A percentile compares a stretch with the other conserved stretches of the same genome.
These are phyloP conservation scores for Wickerhamiella nectarea DNA, from an alignment of 805 yeast species.

Conservation along the genomic window DNA sequence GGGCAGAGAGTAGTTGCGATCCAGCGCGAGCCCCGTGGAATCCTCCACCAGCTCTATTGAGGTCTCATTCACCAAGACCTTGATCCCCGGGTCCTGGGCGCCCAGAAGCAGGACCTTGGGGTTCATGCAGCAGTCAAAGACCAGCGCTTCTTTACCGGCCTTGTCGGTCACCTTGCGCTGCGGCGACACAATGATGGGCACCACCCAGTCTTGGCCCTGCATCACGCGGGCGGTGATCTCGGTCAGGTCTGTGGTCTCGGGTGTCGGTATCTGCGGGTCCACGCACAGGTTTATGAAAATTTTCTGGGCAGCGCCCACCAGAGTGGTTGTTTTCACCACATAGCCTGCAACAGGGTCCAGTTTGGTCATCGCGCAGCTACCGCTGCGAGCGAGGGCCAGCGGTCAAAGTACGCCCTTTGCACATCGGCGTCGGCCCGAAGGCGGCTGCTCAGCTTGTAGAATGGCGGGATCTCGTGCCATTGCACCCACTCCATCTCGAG, in stretches of 20 bases:
- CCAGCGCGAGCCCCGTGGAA: slow-evolving; percentile 36
- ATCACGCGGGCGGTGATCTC: slow-evolving; percentile 46
- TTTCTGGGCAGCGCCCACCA: slow-evolving; percentile 35
- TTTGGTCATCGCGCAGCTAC: slow-evolving; percentile 12
- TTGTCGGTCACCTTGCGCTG: slow-evolving; percentile 49
- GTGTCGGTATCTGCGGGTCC: slow-evolving; percentile 50
- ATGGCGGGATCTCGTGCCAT: not conserved
- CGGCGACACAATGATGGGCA: slow-evolving; percentile 61
- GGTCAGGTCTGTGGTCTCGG: slow-evolving; percentile 27
- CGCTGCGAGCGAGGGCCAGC: not conserved
- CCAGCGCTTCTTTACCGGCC: slow-evolving; percentile 44
- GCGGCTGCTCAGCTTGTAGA: not conserved
- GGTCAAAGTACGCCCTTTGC: not conserved
- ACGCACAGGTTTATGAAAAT: slow-evolving; percentile 70
- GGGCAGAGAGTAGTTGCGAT: slow-evolving; percentile 51
- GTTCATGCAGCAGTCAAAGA: slow-evolving; percentile 71
- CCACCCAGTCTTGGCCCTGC: slow-evolving; percentile 66
- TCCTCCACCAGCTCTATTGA: slow-evolving; percentile 69
- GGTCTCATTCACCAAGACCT: slow-evolving; percentile 64
- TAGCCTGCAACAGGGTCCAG: slow-evolving; percentile 52
- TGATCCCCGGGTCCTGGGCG: slow-evolving; percentile 41
- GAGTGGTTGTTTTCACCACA: slow-evolving; percentile 34
- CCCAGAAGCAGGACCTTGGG: slow-evolving; percentile 50
- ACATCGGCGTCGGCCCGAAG: not conserved
- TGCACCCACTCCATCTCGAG: not conserved